Base-by-base conservation (phyloP, 1,284 basidiomycete genomes). In the Malassezia psittaci region DNA sequence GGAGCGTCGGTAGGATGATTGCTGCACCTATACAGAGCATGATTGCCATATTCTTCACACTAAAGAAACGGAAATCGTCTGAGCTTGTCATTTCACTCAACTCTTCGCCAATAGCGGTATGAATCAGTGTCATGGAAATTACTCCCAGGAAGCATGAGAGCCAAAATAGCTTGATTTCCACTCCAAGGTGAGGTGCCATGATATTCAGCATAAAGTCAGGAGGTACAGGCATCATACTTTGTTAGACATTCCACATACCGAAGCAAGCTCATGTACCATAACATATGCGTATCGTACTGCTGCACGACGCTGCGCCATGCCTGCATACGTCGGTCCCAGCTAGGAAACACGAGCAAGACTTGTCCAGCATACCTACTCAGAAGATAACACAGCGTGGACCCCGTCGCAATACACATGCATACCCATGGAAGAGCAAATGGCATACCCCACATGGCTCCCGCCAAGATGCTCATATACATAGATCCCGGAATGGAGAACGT, bases 401-500 rank as follows among this genome's bases (percentile, higher is more conserved):
- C 93, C 0, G 85, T 83, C 10, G 90, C 89, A 46, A 96, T 72
- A 46, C 79, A 78, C 1, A 85, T 81, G 68, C 91, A 96, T 6
- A 88, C 87, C n/a, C 96, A 80, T 1, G 88, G 85, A 1, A 96
- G 80, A 0, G 91, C 91, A 7, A 85, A 77, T 1, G 87, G 78
- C n/a, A 94, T 85, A 35, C 93, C 91, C 83, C 90, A 98, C 6
- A 96, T 85, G 0, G 93, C 93, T 33, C 93, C 93, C 12, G 88
- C 90, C 8, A 96, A 83, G 70, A 96, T 96, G 48, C 88, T 90
- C 58, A 98, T 83, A 75, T 98, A 98, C 91, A 96, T 96, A 19
- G 89, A 93, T 0, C 93, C 93, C 0, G 93, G 93, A 5, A 98
- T 81, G 2, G 88, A 90, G 77, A 96, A 98, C 0, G 90, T 88